Evolutionary conservation across 1,139 yeast genomes (phyloP).

Genomic region (Maudiozyma humilis): DNA sequence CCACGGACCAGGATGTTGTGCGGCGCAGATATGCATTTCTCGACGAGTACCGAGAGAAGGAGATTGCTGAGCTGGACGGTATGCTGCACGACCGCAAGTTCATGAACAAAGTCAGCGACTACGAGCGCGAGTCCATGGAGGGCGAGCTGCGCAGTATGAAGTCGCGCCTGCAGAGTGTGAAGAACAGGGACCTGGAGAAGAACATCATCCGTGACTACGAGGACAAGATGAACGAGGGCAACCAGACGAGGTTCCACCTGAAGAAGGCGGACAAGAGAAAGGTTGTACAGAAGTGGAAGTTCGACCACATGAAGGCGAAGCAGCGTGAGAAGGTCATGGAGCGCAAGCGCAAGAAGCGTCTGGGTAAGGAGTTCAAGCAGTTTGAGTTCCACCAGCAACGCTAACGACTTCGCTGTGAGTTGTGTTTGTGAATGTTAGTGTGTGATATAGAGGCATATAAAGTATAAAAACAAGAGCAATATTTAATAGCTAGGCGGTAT

Average conservation of each 20-base stretch:
- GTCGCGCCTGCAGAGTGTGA: slow-evolving; percentile 69
- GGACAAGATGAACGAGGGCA: slow-evolving; percentile 29
- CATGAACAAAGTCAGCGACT: slow-evolving; percentile 35
- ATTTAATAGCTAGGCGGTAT: neutral
- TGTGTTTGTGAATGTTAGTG: no score
- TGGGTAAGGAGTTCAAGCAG: slow-evolving; percentile 83
- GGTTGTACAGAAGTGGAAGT: slow-evolving; percentile 80
- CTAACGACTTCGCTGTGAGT: slow-evolving; percentile 7
- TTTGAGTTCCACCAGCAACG: slow-evolving; percentile 46
- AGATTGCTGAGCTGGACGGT: slow-evolving; percentile 51
- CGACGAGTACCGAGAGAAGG: slow-evolving; percentile 74
- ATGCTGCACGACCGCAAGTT: slow-evolving; percentile 52
- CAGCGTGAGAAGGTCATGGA: slow-evolving; percentile 87
- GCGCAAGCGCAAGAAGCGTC: slow-evolving; percentile 84
- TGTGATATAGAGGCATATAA: no score
- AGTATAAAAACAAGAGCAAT: slow-evolving; percentile 2
- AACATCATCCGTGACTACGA: slow-evolving; percentile 46
- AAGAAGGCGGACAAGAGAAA: slow-evolving; percentile 78
- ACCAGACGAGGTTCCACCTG: slow-evolving; percentile 45
- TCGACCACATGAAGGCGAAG: slow-evolving; percentile 69
- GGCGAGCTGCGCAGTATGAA: slow-evolving; percentile 51
- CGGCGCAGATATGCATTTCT: slow-evolving; percentile 75
- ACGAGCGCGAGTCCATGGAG: slow-evolving; percentile 49
- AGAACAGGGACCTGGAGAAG: slow-evolving; percentile 66
- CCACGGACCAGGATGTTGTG: slow-evolving; percentile 58